Conservation (phyloP, 2,329 filamentous ascomycete genomes). For the Sclerotinia spermophila region DNA sequence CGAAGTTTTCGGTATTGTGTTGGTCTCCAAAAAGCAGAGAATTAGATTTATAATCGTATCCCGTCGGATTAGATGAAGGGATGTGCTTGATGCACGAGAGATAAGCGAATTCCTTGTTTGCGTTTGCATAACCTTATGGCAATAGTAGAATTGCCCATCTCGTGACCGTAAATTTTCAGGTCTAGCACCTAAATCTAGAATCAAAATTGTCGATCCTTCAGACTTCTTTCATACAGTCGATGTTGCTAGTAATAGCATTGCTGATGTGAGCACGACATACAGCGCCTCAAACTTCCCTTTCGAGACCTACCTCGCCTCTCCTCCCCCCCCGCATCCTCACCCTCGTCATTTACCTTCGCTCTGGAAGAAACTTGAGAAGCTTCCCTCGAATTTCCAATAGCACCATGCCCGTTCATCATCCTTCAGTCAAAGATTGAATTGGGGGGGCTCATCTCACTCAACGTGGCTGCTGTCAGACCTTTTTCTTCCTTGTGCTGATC, state of each 20-base stretch:
- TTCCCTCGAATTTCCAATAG: background rate
- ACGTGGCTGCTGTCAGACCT: conserved; percentile 6
- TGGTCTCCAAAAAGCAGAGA: background rate
- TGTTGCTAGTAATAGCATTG: conserved; percentile 2
- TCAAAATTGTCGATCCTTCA: background rate
- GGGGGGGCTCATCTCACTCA: background rate
- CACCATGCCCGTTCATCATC: background rate
- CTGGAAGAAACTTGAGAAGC: background rate
- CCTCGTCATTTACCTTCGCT: background rate
- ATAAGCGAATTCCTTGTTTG: background rate
- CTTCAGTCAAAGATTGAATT: background rate
- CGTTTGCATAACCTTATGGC: background rate
- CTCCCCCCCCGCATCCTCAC: background rate
- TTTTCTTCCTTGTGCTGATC: background rate
- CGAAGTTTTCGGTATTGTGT: background rate
- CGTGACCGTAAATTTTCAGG: background rate
- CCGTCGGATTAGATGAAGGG: background rate
- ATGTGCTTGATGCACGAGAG: background rate
- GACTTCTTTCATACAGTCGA: background rate
- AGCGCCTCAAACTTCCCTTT: background rate
- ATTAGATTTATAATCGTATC: background rate
- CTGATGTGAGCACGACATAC: conserved; percentile 1
- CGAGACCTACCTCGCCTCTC: background rate
- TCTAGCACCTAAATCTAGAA: too few relatives aligned
- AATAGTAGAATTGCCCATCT: background rate